phyloP scores from a whole-genome alignment of 2,329 filamentous ascomycete species.

The Cladorrhinum sp. region DNA sequence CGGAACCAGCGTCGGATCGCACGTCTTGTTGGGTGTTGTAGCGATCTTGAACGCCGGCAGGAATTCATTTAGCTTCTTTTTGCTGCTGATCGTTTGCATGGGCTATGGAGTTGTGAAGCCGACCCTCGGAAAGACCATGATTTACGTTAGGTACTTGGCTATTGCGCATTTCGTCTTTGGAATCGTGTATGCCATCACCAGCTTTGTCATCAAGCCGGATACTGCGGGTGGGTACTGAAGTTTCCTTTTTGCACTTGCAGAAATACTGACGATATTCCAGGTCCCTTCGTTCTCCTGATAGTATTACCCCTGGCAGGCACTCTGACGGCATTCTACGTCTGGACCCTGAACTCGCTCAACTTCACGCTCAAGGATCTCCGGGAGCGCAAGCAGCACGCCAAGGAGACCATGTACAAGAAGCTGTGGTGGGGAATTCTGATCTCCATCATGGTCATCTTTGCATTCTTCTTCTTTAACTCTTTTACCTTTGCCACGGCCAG shows the following conservation, averaged over 20 bases:
- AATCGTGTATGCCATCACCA: constrained; percentile 87
- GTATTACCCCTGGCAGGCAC: constrained; percentile 89
- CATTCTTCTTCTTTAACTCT: constrained; percentile 97
- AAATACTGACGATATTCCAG: constrained; percentile 39
- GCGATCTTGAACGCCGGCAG: constrained; percentile 87
- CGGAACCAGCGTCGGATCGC: constrained; percentile 77
- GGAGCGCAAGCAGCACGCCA: constrained; percentile 88
- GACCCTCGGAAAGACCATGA: constrained; percentile 87
- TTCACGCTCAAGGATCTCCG: constrained; percentile 93
- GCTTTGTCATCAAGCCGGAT: constrained; percentile 83
- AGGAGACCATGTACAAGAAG: constrained; percentile 95
- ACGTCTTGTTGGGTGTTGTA: constrained; percentile 85
- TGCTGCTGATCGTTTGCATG: constrained; percentile 98
- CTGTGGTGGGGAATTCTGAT: constrained; percentile 96
- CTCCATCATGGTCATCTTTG: constrained; percentile 93
- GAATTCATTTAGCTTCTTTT: constrained; percentile 98
- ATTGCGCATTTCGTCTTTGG: constrained; percentile 94
- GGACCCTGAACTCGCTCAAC: constrained; percentile 95
- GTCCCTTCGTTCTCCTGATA: constrained; percentile 86
- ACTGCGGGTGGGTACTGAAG: constrained; percentile 66
- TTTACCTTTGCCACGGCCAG: constrained; percentile 85
- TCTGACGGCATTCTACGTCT: constrained; percentile 95
- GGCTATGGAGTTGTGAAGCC: constrained; percentile 97
- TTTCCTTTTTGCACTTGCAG: not conserved
- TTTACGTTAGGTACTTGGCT: constrained; percentile 86